Evolutionary conservation across 345 rosid genomes (phyloP).

Genomic region (Hibiscus trionum): DNA sequence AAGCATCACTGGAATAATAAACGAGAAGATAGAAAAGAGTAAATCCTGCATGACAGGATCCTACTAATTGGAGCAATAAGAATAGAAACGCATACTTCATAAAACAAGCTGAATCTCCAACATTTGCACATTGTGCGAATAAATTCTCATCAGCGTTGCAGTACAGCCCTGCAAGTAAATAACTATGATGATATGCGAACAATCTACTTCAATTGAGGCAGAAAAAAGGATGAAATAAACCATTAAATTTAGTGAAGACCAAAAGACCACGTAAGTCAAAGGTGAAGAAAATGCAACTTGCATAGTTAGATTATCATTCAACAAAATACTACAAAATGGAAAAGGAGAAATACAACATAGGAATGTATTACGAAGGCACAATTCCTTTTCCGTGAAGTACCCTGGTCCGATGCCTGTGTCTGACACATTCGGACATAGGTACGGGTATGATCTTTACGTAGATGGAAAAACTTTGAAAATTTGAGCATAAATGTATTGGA

Average conservation of each 20-base stretch:
- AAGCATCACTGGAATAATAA: neutral
- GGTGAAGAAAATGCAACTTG: neutral
- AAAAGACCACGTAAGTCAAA: neutral
- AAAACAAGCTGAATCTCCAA: conserved; percentile 88
- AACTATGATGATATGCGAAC: neutral
- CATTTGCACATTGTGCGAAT: conserved; percentile 83
- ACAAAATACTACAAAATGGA: neutral
- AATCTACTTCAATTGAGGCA: neutral
- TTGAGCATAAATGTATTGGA: neutral
- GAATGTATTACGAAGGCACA: neutral
- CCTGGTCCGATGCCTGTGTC: neutral
- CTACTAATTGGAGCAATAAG: neutral
- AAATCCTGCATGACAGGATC: neutral
- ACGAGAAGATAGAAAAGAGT: neutral
- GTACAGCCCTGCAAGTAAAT: conserved; percentile 75
- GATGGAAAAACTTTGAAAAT: neutral
- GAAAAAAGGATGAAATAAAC: neutral
- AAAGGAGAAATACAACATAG: neutral
- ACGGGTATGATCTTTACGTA: neutral
- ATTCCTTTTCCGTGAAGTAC: neutral
- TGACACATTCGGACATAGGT: neutral
- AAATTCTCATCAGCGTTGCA: conserved; percentile 66
- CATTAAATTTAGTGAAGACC: neutral
- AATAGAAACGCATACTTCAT: conserved; percentile 50
- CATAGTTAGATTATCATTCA: neutral